Base-by-base conservation (phyloP, 805 yeast species). In the Teunomyces kruisii region DNA sequence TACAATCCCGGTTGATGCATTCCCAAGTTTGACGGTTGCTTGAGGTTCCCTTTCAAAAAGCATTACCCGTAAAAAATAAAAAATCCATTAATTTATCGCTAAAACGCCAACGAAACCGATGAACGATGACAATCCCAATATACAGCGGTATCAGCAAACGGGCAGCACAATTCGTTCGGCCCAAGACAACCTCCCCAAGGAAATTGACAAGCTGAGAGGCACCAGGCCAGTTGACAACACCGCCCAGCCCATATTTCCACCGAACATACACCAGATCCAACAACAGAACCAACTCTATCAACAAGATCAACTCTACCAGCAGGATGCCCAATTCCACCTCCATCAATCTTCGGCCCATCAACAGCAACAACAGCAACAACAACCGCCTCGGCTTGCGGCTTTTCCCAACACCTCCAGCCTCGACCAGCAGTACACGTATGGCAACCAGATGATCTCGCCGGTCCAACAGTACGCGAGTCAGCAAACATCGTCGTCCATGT, bases 51-150 rank as follows among this genome's bases (percentile, higher is more conserved):
- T 19, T 4, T 19, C 22, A 4, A 19, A n/a, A 26, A 26, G 28
- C 27, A n/a, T 22, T 22, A 35, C 22, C 38, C 17, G 26, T 16
- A n/a, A 24, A 35, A 17, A 35, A 35, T 22, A 35, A n/a, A 19
- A 22, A 19, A 6, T 19, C 17, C 15, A 16, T 9, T 22, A 13
- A n/a, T 24, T 26, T 26, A 9, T 26, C 28, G 12, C 28, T 26
- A 26, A 12, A 19, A 19, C 3, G 22, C 22, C 6, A 32, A 12
- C 5, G n/a, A 19, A 12, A 16, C 38, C 38, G 38, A 35, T 35
- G 38, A 35, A 35, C 28, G 38, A 22, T 35, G 38, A 35, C 24
- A 35, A 35, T 22, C 38, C 38, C 38, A 35, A 35, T 13, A n/a
- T 35, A 19, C 38, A 22, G 28, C 28, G 28, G 38, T 35, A 19